These are phyloP conservation scores for Hypoxylon sp. DNA, from an alignment of 2,329 filamentous ascomycete species.

Conservation along the genomic window DNA sequence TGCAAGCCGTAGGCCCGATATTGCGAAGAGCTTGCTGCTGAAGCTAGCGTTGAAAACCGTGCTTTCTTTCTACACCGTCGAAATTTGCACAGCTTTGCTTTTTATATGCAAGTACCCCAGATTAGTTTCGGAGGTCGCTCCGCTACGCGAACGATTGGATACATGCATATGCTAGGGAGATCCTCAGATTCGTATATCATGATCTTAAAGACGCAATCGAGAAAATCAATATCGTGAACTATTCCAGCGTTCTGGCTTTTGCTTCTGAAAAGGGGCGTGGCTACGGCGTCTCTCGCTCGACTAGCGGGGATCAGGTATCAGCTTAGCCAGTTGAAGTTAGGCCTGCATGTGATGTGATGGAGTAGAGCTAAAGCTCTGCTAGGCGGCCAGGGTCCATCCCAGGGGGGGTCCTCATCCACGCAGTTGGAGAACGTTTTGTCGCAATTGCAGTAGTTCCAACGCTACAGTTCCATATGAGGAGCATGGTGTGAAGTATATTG, in stretches of 20 bases:
- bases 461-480: conserved; percentile 17
- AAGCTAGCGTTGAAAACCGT: conserved; percentile 11
- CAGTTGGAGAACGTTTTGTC: conserved; percentile 15
- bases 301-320: conserved; percentile 21
- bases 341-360: conserved; percentile 10
- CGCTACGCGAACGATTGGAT: conserved; percentile 24
- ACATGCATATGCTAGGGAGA: conserved; percentile 2
- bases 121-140: conserved; percentile 21
- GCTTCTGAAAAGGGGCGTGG: conserved; percentile 7
- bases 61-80: background rate
- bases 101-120: conserved; percentile 2
- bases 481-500: background rate
- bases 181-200: conserved; percentile 16
- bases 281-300: conserved; percentile 5
- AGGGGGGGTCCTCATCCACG: conserved; percentile 1
- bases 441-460: conserved; percentile 13
- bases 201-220: background rate
- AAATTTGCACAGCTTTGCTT: conserved; percentile 18
- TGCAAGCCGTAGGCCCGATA: background rate
- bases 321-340: conserved; percentile 17
- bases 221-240: background rate
- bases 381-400: conserved; percentile 6
- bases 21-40: conserved; percentile 28
- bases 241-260: background rate
- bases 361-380: conserved; percentile 14